Evolutionary conservation across 2,329 filamentous ascomycete species (phyloP), one percentile per base, ranked within the genome.

Genomic region (Plectosphaerella cucumerina): DNA sequence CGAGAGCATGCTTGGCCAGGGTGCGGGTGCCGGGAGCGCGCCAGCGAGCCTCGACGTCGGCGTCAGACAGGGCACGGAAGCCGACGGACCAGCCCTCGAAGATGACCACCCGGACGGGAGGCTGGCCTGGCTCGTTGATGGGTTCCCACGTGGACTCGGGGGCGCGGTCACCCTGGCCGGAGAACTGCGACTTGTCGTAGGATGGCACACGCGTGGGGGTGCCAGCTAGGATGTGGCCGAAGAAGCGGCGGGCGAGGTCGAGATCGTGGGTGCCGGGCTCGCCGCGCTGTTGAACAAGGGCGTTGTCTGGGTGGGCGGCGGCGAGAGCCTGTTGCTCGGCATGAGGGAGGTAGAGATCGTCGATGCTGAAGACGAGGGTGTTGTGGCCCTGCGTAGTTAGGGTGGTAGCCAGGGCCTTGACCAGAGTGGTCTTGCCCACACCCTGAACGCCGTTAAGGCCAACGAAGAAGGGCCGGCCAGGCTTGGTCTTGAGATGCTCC

Each of bases 81-180:
- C 90, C 92, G 12, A 96, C 84, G 66, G 87, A 94, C 92, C 91
- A 96, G 17, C 92, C 91, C 67, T 97, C 91, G 56, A 96, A 85
- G 48, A 96, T 81, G 20, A 96, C 78, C 6, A 93, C 82, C 21
- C 80, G 68, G 21, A 80, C 69, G n/a, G 67, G 72, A 3, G 63
- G 66, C 49, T 80, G 73, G 9, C 76, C 77, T 0, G 67, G 69
- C 44, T 65, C 69, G 57, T 83, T 82, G 53, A 86, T 76, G 14
- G 63, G 62, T 22, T 76, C 70, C 89, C 90, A 95, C 44, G 76
- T 63, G 11, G 69, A 70, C 51, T 79, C 69, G 0, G 86, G 81
- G 1, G 81, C 73, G 47, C 91, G 85, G 69, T 96, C 90, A 20
- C 91, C 91, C 54, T 86, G 80, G 11, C 91, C 91, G 20, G 73